These are phyloP conservation scores for Escovopsis sp. DNA, from an alignment of 2,329 filamentous ascomycete species.

Conservation along the genomic window DNA sequence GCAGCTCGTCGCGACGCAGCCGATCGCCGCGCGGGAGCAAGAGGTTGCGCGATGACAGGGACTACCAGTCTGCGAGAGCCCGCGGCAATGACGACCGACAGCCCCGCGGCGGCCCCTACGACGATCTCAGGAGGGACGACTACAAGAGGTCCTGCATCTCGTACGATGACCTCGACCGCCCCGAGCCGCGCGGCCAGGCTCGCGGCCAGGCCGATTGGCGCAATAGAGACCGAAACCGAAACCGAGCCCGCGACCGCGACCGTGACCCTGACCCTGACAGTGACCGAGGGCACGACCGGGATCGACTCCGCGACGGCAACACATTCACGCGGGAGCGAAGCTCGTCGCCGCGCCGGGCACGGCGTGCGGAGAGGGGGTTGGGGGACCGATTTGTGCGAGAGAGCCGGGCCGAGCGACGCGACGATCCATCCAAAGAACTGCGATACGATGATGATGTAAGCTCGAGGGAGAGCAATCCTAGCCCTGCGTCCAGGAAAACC, in stretches of 20 bases:
- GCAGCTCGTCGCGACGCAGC: constrained; percentile 30
- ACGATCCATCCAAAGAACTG: constrained; percentile 10
- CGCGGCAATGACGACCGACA: constrained; percentile 38
- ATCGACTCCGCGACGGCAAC: constrained; percentile 36
- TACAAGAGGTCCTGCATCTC: constrained; percentile 31
- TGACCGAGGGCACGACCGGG: constrained; percentile 19
- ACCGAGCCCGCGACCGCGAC: constrained; percentile 23
- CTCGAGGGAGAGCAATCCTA: constrained; percentile 35
- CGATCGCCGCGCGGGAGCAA: constrained; percentile 54
- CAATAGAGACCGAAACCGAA: constrained; percentile 26
- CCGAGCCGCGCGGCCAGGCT: constrained; percentile 23
- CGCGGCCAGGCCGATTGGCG: constrained; percentile 35
- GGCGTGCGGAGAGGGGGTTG: constrained; percentile 21
- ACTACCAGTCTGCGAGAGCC: constrained; percentile 36
- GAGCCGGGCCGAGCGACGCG: constrained; percentile 13
- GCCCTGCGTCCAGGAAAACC: constrained; percentile 50
- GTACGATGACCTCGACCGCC: constrained; percentile 44
- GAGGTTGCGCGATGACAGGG: constrained; percentile 48
- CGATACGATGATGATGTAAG: constrained; percentile 30
- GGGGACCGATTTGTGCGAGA: constrained; percentile 20
- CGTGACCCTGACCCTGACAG: constrained; percentile 24
- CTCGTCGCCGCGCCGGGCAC: constrained; percentile 31
- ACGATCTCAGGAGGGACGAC: constrained; percentile 36
- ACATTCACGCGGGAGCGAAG: constrained; percentile 41
- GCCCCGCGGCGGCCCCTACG: constrained; percentile 47